Evolutionary conservation across 768 basidiomycete species (phyloP).

Genomic region (Lyophyllum shimeji): DNA sequence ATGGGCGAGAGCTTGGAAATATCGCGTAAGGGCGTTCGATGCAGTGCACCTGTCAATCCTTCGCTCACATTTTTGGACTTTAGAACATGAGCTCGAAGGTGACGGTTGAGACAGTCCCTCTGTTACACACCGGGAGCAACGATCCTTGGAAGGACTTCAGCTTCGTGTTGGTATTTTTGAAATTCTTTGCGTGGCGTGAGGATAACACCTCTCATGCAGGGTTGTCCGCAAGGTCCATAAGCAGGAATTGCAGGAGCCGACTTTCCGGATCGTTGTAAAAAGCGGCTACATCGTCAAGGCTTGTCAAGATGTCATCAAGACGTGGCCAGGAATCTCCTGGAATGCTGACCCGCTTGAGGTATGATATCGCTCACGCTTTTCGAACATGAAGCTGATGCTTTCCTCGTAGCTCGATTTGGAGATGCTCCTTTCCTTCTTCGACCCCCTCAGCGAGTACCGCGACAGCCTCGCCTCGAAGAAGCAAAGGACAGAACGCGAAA

Average conservation of each 20-base stretch:
- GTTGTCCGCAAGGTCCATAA: slow-evolving; percentile 51
- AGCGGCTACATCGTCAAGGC: slow-evolving; percentile 57
- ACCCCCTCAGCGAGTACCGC: slow-evolving; percentile 43
- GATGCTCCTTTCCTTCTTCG: slow-evolving; percentile 53
- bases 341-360: slow-evolving; percentile 57
- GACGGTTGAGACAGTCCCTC: slow-evolving; percentile 44
- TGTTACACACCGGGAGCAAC: slow-evolving; percentile 37
- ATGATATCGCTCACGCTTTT: not conserved
- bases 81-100: slow-evolving; percentile 58
- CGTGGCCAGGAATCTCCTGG: slow-evolving; percentile 64
- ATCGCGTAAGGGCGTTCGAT: slow-evolving; percentile 32
- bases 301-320: slow-evolving; percentile 56
- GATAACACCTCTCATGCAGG: slow-evolving; percentile 23
- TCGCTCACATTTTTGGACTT: not conserved
- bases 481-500: slow-evolving; percentile 38
- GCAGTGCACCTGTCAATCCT: not conserved
- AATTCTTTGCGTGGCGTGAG: not conserved
- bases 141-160: slow-evolving; percentile 60
- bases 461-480: slow-evolving; percentile 37
- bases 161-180: slow-evolving; percentile 41
- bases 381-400: not conserved
- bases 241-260: slow-evolving; percentile 37
- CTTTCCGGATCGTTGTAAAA: slow-evolving; percentile 56
- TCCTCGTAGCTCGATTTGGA: slow-evolving; percentile 51
- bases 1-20: slow-evolving; percentile 60